Evolutionary conservation across 192 early-diverging fungal species (phyloP).

Genomic region (Coemansia sp.): DNA sequence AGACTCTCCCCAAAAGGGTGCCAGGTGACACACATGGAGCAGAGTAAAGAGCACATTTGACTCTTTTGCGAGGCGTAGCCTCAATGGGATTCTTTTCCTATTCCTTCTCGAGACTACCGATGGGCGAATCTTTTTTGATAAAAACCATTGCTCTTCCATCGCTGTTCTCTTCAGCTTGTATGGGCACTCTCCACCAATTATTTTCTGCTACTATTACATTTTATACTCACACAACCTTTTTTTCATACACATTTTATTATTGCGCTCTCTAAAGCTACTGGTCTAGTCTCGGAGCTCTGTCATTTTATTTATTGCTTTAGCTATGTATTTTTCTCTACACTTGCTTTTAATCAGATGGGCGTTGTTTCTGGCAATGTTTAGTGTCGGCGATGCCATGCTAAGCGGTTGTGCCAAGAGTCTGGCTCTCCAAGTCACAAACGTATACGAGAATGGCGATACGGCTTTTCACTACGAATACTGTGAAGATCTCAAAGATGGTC

Average conservation of each 20-base stretch:
- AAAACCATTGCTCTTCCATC: neutral
- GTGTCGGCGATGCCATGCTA: constrained; percentile 22
- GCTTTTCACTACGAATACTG: constrained; percentile 47
- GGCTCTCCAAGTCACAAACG: constrained; percentile 35
- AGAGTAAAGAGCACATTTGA: neutral
- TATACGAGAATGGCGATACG: constrained; percentile 43
- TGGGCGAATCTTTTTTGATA: neutral
- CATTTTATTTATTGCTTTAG: neutral
- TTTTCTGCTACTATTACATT: neutral
- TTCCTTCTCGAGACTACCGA: neutral
- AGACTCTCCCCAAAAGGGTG: neutral
- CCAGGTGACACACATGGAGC: neutral
- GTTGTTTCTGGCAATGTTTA: neutral
- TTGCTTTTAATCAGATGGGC: neutral
- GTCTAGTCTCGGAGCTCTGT: neutral
- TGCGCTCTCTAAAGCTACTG: neutral
- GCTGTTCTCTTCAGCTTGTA: neutral
- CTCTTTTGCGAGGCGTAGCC: neutral
- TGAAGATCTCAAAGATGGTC: constrained; percentile 36
- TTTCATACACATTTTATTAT: neutral
- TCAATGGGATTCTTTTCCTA: too few relatives aligned
- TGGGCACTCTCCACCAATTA: neutral
- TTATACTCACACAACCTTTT: neutral
- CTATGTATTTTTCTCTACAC: neutral
- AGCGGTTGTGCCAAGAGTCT: constrained; percentile 30